Conservation (phyloP, 2,329 filamentous ascomycete species). For the Mycosphaerella sp. region DNA sequence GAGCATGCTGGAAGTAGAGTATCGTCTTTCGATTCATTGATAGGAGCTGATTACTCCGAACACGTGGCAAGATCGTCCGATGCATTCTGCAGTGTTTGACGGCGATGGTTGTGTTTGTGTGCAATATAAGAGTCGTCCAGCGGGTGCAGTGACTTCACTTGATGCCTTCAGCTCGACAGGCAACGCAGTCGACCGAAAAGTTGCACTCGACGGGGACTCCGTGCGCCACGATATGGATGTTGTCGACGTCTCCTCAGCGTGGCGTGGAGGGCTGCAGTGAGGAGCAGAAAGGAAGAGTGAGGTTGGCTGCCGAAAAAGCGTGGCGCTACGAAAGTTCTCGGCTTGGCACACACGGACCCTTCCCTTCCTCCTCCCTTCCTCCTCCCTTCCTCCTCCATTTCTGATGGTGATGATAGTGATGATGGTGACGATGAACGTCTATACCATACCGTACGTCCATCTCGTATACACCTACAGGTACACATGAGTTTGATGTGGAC, state of each 20-base stretch:
- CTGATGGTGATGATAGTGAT: not conserved
- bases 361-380: not conserved
- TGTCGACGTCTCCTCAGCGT: slow-evolving; percentile 1
- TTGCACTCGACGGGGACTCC: slow-evolving; percentile 4
- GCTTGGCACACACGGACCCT: not conserved
- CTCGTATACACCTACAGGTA: not conserved
- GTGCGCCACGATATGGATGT: slow-evolving; percentile 2
- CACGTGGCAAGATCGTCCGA: not conserved
- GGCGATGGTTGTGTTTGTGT: not conserved
- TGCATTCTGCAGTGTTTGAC: not conserved
- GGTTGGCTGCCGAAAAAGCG: not conserved
- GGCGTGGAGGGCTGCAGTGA: slow-evolving; percentile 2
- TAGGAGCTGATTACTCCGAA: not conserved
- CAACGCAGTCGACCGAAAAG: not conserved
- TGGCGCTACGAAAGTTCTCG: not conserved
- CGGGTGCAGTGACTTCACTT: not conserved
- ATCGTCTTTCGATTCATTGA: not conserved
- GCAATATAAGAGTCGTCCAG: not conserved
- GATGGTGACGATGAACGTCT: not conserved
- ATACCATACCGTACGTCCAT: not conserved
- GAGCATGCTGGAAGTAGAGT: not conserved
- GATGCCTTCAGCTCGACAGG: slow-evolving; percentile 6
- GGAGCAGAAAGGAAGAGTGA: not conserved
- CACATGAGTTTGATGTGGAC: not conserved
- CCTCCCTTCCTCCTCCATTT: not conserved